Percentiles rank a stretch among this genome's conserved stretches.
Conservation (phyloP, 805 yeast species). For the Sugiyamaella chiloensis region DNA sequence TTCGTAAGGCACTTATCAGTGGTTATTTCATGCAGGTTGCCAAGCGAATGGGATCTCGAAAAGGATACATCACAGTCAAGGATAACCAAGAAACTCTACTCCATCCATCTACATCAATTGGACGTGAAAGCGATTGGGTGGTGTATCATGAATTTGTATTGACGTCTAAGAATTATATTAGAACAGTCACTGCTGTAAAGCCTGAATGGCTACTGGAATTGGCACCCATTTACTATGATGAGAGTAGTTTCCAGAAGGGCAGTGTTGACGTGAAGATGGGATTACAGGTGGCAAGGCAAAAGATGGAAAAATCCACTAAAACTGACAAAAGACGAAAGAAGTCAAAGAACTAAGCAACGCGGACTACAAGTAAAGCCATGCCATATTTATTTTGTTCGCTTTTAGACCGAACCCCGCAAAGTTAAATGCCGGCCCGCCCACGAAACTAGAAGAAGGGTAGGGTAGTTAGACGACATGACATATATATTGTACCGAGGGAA, state of each 20-base stretch:
- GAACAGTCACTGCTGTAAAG: slow-evolving; percentile 86
- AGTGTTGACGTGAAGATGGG: slow-evolving; percentile 71
- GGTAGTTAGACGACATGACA: too few species aligned
- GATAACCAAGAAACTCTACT: slow-evolving; percentile 94
- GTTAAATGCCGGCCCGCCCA: too few species aligned
- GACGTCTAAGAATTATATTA: slow-evolving; percentile 87
- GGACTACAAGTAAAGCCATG: too few species aligned
- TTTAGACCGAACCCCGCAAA: too few species aligned
- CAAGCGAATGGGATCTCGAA: slow-evolving; percentile 66
- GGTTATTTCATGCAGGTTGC: slow-evolving; percentile 99
- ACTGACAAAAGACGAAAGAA: slow-evolving; percentile 7
- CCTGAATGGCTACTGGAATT: slow-evolving; percentile 90
- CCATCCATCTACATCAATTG: slow-evolving; percentile 89
- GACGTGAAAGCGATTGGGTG: slow-evolving; percentile 90
- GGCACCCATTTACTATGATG: slow-evolving; percentile 69
- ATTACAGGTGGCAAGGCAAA: slow-evolving; percentile 55
- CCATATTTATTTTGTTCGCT: too few species aligned
- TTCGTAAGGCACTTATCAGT: slow-evolving; percentile 80
- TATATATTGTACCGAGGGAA: too few species aligned
- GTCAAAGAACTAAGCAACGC: too few species aligned
- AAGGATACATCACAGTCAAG: slow-evolving; percentile 75
- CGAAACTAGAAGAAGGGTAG: too few species aligned
- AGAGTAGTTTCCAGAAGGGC: slow-evolving; percentile 61
- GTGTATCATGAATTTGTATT: slow-evolving; percentile 80
- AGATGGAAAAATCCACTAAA: slow-evolving; percentile 31